Evolutionary conservation across 2,329 filamentous ascomycete genomes (phyloP), one percentile per base, ranked within the genome.

Genomic region (Sporothrix protearum): DNA sequence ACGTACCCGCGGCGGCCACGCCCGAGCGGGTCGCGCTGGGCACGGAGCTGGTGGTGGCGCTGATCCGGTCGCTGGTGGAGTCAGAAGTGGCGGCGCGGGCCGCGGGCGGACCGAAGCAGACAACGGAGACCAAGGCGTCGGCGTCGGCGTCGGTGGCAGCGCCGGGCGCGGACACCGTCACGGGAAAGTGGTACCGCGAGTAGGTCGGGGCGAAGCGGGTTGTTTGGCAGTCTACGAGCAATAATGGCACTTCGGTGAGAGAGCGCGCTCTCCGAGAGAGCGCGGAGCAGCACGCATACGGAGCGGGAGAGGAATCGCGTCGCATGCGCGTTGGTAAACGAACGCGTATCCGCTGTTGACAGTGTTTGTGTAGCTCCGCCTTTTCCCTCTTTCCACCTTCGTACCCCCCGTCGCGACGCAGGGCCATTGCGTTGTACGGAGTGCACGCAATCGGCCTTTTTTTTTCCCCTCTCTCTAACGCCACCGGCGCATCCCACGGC

Each of bases 1-100:
- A 94, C 79, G 91, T 94, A 1, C 92, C 92, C 0, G 84, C 86
- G 7, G 84, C 86, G 33, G 82, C 85, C 9, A 84, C 86, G 28
- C 82, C 86, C 47, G 80, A 81, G 25, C 80, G 80, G 19, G 76
- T 90, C 12, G 77, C 78, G 30, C 80, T 78, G 2, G 89, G 88
- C 3, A 82, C 81, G n/a, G 83, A 86, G 72, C 78, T 89, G 47
- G 80, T 83, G 2, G 69, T 88, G 59, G 84, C 86, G 75, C 78
- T 91, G 73, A 85, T 91, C 71, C 81, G 86, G 73, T 83, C 87
- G 8, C 81, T 90, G 72, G 86, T 84, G 33, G 86, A 88, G 79
- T 84, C 83, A 75, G 84, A 86, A 77, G 66, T 81, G 69, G 73
- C 39, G 6, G 53, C 51, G 6, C 67, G 61, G 22, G 42, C 45